These are phyloP conservation scores for Trametes polyzona DNA, from an alignment of 1,284 basidiomycete species.

Conservation along the genomic window DNA sequence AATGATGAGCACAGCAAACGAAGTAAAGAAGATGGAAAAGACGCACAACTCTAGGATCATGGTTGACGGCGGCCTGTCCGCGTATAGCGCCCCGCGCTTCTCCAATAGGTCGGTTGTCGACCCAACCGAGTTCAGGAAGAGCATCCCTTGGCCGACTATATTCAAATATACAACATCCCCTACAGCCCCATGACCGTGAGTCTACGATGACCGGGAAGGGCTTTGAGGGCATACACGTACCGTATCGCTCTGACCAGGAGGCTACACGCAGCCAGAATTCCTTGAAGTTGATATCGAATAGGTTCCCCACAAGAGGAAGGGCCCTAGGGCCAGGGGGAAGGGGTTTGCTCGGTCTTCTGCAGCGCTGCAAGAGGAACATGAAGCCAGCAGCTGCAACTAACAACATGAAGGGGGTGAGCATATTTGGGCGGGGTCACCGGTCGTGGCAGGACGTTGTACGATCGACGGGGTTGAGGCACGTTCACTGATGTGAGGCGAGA, in stretches of 20 bases:
- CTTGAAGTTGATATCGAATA: background rate
- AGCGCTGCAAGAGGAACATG: too few species aligned
- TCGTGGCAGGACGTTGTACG: too few species aligned
- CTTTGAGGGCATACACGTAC: background rate
- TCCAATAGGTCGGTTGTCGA: slow-evolving; percentile 65
- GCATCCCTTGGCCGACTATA: background rate
- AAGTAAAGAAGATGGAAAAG: background rate
- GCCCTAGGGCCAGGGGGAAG: slow-evolving; percentile 3
- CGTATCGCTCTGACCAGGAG: background rate
- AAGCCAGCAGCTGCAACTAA: too few species aligned
- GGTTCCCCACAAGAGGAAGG: background rate
- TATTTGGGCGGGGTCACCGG: too few species aligned
- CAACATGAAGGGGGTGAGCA: too few species aligned
- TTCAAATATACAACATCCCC: background rate
- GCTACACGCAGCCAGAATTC: background rate
- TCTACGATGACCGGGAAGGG: too few species aligned
- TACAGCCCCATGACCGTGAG: slow-evolving; percentile 28
- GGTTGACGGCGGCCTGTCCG: slow-evolving; percentile 66
- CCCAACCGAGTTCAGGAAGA: slow-evolving; percentile 42
- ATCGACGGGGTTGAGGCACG: too few species aligned
- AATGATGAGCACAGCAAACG: too few species aligned
- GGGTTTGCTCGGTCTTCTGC: too few species aligned
- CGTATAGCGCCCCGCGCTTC: slow-evolving; percentile 66
- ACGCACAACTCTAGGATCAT: slow-evolving; percentile 60
- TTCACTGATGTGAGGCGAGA: too few species aligned